Percentiles rank a stretch among this genome's conserved stretches.
phyloP scores from a whole-genome alignment of 1,139 yeast species.

The Magnusiomyces ingens region DNA sequence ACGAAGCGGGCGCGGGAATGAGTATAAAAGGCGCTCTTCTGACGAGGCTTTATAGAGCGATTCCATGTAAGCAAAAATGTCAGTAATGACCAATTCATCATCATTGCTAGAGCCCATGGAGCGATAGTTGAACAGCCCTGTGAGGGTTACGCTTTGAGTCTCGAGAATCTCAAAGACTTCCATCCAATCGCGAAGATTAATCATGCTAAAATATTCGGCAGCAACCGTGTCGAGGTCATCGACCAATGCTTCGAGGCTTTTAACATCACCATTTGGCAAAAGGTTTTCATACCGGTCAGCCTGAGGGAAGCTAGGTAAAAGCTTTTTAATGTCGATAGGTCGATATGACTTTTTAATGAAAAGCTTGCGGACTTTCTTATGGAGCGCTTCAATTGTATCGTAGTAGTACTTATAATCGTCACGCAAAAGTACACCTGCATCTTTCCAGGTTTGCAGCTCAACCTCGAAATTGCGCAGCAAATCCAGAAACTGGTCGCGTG shows the following conservation, averaged over 20 bases:
- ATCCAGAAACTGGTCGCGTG: conserved; percentile 57
- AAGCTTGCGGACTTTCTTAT: conserved; percentile 61
- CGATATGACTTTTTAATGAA: conserved; percentile 76
- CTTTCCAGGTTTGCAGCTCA: conserved; percentile 62
- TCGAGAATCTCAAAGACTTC: conserved; percentile 69
- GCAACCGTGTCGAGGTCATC: conserved; percentile 59
- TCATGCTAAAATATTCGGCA: conserved; percentile 51
- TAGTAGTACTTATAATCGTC: conserved; percentile 30
- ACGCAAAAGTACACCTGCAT: conserved; percentile 26
- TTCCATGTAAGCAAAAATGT: conserved; percentile 64
- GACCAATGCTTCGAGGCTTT: conserved; percentile 47
- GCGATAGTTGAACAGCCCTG: conserved; percentile 55
- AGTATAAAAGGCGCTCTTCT: conserved; percentile 34
- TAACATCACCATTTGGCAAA: conserved; percentile 22
- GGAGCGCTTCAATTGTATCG: conserved; percentile 45
- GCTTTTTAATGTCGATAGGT: conserved; percentile 44
- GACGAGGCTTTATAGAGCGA: conserved; percentile 39
- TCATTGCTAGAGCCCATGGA: conserved; percentile 42
- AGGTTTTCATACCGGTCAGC: conserved; percentile 23
- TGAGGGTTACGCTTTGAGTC: conserved; percentile 48
- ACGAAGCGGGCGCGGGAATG: conserved; percentile 65
- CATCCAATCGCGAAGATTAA: conserved; percentile 74
- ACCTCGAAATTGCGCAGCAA: conserved; percentile 63
- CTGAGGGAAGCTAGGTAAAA: conserved; percentile 23
- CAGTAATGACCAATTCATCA: conserved; percentile 57